phyloP scores from a whole-genome alignment of 78 protist genomes.

The Cavenderia fasciculata region DNA sequence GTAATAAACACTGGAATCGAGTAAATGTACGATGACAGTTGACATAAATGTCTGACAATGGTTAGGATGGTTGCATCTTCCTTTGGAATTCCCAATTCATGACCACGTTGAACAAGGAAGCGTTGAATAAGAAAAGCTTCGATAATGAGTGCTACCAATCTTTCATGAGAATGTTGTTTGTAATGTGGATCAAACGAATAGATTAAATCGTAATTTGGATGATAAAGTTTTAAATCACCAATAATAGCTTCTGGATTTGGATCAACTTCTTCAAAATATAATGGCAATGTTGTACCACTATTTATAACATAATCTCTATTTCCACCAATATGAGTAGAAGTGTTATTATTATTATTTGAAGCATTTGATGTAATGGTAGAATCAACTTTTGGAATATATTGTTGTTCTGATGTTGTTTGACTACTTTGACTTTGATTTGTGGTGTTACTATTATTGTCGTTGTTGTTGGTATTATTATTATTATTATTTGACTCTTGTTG shows the following conservation, averaged over 20 bases:
- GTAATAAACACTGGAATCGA: constrained; percentile 28
- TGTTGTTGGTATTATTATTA: not conserved
- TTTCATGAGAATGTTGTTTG: constrained; percentile 9
- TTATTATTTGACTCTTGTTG: not conserved
- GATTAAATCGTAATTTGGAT: constrained; percentile 18
- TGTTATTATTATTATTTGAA: too few relatives aligned
- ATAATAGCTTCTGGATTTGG: not conserved
- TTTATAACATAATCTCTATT: too few relatives aligned
- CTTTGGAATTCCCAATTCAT: constrained; percentile 2
- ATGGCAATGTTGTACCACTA: too few relatives aligned
- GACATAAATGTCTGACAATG: constrained; percentile 51
- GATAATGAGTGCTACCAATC: constrained; percentile 5
- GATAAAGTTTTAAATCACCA: not conserved
- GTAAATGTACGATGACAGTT: constrained; percentile 35
- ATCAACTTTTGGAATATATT: constrained; percentile 18
- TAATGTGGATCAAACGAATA: constrained; percentile 60
- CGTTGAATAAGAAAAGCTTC: constrained; percentile 46
- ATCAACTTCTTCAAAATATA: too few relatives aligned
- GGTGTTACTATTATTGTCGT: not conserved
- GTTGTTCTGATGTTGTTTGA: not conserved
- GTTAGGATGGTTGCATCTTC: not conserved
- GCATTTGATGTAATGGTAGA: too few relatives aligned
- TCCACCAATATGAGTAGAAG: too few relatives aligned
- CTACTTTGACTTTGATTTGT: too few relatives aligned
- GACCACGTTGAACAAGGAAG: not conserved